Evolutionary conservation across 345 rosid genomes (phyloP).

Genomic region (Linum tenue): DNA sequence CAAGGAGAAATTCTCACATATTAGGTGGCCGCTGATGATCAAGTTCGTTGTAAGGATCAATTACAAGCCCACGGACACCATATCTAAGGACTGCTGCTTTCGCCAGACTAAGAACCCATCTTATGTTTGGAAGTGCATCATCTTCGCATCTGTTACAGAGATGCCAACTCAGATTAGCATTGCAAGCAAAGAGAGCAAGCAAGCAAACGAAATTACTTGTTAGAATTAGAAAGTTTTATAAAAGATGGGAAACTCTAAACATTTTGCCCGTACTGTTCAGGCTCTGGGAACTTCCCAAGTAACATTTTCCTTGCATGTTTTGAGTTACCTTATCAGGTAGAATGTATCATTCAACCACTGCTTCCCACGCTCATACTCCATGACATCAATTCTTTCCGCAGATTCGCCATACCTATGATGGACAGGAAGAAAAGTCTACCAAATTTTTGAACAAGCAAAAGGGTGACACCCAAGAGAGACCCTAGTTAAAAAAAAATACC

Average conservation of each 20-base stretch:
- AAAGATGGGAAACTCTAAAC: not conserved
- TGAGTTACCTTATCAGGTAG: constrained; percentile 66
- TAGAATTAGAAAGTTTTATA: not conserved
- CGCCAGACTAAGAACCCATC: constrained; percentile 91
- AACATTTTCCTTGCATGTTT: not conserved
- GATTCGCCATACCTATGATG: constrained; percentile 50
- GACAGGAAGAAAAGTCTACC: constrained; percentile 3
- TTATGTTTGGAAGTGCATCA: constrained; percentile 75
- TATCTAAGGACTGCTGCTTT: constrained; percentile 80
- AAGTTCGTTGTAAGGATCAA: constrained; percentile 97
- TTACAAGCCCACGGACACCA: constrained; percentile 89
- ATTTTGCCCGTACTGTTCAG: not conserved
- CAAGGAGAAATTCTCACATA: constrained; percentile 43
- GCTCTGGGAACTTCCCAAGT: not conserved
- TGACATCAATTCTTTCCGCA: constrained; percentile 44
- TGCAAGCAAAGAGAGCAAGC: no score
- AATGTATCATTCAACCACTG: constrained; percentile 74
- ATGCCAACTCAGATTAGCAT: not conserved
- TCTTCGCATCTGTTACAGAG: constrained; percentile 60
- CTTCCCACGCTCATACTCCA: constrained; percentile 76
- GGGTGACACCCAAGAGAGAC: no score
- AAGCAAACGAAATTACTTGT: no score
- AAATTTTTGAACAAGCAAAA: no score
- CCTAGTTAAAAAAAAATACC: no score
- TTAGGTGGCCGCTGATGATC: constrained; percentile 76